Conservation (phyloP, 2,329 filamentous ascomycete species). For the Fusarium veterinarium region DNA sequence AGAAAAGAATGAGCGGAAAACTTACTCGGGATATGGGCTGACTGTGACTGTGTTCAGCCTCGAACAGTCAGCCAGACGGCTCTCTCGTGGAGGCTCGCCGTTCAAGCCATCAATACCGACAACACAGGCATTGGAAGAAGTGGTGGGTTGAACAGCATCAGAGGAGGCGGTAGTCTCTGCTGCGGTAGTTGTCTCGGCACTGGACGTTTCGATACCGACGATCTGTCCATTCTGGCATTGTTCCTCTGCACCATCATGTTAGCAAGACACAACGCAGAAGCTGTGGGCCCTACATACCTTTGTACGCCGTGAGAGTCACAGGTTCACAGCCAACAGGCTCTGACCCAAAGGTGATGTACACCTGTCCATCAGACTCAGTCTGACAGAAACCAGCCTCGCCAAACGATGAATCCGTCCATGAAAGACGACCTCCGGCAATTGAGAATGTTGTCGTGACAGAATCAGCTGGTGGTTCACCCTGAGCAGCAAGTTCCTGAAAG, state of each 20-base stretch:
- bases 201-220: background rate
- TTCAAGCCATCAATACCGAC: background rate
- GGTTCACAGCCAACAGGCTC: background rate
- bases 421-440: background rate
- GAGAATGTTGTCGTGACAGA: background rate
- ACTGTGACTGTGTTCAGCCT: conserved; percentile 6
- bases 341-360: conserved; percentile 14
- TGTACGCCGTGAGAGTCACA: conserved; percentile 3
- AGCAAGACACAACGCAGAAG: background rate
- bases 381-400: conserved; percentile 6
- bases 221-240: conserved; percentile 24
- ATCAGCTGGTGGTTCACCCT: background rate
- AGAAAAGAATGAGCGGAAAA: no score
- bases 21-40: conserved; percentile 15
- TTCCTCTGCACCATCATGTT: background rate
- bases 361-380: background rate
- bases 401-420: background rate
- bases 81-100: background rate
- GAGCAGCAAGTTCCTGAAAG: background rate
- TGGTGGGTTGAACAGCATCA: background rate
- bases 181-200: background rate
- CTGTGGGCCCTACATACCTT: background rate
- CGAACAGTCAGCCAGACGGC: conserved; percentile 13
- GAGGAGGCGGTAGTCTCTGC: background rate
- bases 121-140: background rate